A percentile compares a stretch with the other conserved stretches of the same genome.
Evolutionary conservation across 2,329 filamentous ascomycete genomes (phyloP).

Genomic region (Cladobotryum protrusum): DNA sequence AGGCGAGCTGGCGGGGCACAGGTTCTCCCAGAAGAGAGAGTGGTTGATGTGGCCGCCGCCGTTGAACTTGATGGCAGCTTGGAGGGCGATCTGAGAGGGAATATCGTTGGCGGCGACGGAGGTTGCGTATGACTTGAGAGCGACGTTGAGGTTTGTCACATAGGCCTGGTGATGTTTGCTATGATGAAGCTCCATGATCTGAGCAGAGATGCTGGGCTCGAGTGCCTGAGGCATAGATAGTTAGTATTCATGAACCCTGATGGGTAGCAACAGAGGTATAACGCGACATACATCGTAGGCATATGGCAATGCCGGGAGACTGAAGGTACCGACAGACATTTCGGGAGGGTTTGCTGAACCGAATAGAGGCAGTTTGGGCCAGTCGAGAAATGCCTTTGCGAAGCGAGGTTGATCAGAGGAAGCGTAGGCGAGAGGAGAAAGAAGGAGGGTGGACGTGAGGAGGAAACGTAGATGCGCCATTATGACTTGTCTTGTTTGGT

Average conservation of each 20-base stretch:
- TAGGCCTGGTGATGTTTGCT: constrained; percentile 75
- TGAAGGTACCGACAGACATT: constrained; percentile 44
- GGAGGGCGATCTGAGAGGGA: constrained; percentile 59
- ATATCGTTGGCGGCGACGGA: constrained; percentile 54
- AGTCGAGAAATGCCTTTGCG: no score
- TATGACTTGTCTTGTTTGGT: no score
- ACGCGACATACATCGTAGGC: constrained; percentile 56
- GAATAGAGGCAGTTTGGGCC: no score
- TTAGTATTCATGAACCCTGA: constrained; percentile 37
- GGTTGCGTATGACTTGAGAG: constrained; percentile 52
- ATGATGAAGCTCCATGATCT: constrained; percentile 81
- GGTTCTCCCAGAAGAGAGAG: constrained; percentile 84
- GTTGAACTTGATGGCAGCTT: constrained; percentile 74
- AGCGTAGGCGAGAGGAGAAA: constrained; percentile 4
- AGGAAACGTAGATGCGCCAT: constrained; percentile 5
- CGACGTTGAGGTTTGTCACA: constrained; percentile 67
- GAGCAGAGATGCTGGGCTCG: constrained; percentile 65
- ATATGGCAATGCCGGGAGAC: constrained; percentile 61
- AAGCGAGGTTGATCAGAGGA: constrained; percentile 1
- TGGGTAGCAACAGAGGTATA: background rate
- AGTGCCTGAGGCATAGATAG: constrained; percentile 48
- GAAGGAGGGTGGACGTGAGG: constrained; percentile 2
- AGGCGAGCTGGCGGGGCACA: constrained; percentile 53
- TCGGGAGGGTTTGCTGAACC: constrained; percentile 4
- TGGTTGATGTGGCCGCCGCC: constrained; percentile 93